These are phyloP conservation scores for Macadamia tetraphylla DNA, from an alignment of 164 flowering plant species.

Conservation along the genomic window DNA sequence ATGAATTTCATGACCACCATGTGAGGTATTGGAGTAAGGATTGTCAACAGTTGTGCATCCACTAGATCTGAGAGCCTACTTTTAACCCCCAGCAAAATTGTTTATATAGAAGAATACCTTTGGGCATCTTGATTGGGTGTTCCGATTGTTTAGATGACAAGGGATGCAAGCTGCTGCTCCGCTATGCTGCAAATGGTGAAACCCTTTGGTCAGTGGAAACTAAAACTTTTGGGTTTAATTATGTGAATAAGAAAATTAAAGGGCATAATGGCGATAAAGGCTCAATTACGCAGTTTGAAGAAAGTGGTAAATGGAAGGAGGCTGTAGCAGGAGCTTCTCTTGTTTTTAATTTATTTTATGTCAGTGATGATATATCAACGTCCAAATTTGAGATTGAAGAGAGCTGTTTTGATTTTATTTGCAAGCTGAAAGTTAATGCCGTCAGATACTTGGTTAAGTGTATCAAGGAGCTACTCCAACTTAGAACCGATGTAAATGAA, in stretches of 20 bases:
- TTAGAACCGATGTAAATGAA: conserved; percentile 12
- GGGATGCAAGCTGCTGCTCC: conserved; percentile 50
- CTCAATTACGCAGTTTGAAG: conserved; percentile 5
- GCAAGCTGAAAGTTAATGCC: conserved; percentile 32
- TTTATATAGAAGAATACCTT: conserved; percentile 39
- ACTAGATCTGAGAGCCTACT: conserved; percentile 6
- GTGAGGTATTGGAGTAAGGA: conserved; percentile 10
- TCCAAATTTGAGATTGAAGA: conserved; percentile 42
- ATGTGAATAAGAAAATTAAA: conserved; percentile 11
- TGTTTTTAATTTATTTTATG: conserved; percentile 49
- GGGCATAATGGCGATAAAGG: conserved; percentile 1
- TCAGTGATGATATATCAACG: conserved; percentile 39
- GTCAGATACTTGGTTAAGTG: conserved; percentile 45
- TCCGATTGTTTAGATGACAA: conserved; percentile 25
- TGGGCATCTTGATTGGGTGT: conserved; percentile 54
- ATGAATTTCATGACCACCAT: conserved; percentile 33
- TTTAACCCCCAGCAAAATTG: conserved; percentile 16
- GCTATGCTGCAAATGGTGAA: conserved; percentile 57
- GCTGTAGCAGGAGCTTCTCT: conserved; percentile 42
- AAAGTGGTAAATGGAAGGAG: conserved; percentile 19
- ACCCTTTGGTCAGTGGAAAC: conserved; percentile 16
- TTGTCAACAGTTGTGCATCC: conserved; percentile 7
- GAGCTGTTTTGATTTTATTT: conserved; percentile 28
- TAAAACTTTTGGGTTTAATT: conserved; percentile 15
- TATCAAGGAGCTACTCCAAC: conserved; percentile 34